Base-by-base conservation (phyloP, 306 rosid species). In the Casuarina equisetifolia region DNA sequence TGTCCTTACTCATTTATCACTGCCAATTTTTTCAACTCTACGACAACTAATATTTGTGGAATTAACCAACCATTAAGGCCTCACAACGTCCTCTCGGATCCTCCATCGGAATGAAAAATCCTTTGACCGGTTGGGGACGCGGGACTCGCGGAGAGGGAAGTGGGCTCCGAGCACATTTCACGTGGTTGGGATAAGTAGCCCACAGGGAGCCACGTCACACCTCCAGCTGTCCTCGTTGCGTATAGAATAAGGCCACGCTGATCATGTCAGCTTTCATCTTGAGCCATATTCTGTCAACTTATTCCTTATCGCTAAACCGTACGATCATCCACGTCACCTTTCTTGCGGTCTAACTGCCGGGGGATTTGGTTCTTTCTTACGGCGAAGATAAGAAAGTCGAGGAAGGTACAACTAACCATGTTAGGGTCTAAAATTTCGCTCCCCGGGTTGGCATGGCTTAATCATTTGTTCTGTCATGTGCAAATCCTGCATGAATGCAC, bases 151-250 rank as follows among this genome's bases (percentile, higher is more conserved):
- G 39, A 43, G 9, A 69, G 35, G 10, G 3, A 43, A 11, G 13
- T 13, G 16, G 19, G 5, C 36, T 2, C 50, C 12, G 17, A 17
- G 69, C 66, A 10, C 16, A 40, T 43, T 25, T 84, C 92, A 81
- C 82, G 84, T 86, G 87, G 70, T 42, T 20, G 55, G 68, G 59
- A 75, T 72, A 74, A 69, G 54, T 77, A 71, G 85, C 70, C 78
- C 16, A 54, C 9, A 58, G 20, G 40, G 35, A 25, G 77, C 82
- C 89, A 82, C 87, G 57, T 78, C 80, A 79, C 2, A 57, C 16
- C 51, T 52, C 75, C 74, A 53, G 77, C 86, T 80, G 83, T 85
- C 63, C 82, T 74, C 71, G 72, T n/a, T 70, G 40, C 61, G 76
- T 53, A 4, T 49, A 69, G 8, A 40, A 80, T 80, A 71, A 55